A percentile compares a stretch with the other conserved stretches of the same genome.
These are phyloP conservation scores for Penicillium nordicum DNA, from an alignment of 2,329 filamentous ascomycete genomes.

Conservation along the genomic window DNA sequence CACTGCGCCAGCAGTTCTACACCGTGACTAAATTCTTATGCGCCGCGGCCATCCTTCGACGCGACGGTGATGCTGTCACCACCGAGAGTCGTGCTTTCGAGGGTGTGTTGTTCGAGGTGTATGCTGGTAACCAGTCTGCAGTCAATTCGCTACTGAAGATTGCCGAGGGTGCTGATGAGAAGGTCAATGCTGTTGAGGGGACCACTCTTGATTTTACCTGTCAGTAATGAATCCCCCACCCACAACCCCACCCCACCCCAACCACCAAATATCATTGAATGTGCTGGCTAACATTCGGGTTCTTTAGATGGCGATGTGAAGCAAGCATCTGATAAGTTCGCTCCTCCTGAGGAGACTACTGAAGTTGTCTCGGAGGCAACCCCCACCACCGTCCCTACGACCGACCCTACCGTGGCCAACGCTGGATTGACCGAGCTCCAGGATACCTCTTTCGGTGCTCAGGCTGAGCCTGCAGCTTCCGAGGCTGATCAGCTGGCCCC, in stretches of 20 bases:
- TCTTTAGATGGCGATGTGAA: constrained; percentile 52
- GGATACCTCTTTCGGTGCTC: constrained; percentile 50
- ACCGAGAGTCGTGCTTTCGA: constrained; percentile 61
- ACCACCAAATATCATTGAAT: neutral
- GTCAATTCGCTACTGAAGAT: constrained; percentile 59
- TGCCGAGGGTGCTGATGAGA: constrained; percentile 58
- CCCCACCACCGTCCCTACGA: constrained; percentile 28
- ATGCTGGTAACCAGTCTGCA: constrained; percentile 59
- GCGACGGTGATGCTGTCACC: constrained; percentile 55
- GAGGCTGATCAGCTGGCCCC: constrained; percentile 28
- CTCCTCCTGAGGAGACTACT: constrained; percentile 25
- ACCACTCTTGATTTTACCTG: constrained; percentile 54
- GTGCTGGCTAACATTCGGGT: constrained; percentile 7
- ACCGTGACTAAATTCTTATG: constrained; percentile 60
- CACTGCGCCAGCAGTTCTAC: constrained; percentile 54
- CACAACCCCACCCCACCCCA: too few relatives aligned
- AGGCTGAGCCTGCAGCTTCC: constrained; percentile 43
- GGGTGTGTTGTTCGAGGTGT: constrained; percentile 60
- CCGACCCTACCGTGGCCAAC: constrained; percentile 60
- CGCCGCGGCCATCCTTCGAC: constrained; percentile 59
- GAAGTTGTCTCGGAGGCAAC: constrained; percentile 38
- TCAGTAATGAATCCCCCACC: constrained; percentile 38
- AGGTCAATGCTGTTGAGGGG: constrained; percentile 56
- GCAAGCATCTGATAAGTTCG: constrained; percentile 46
- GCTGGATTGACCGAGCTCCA: constrained; percentile 60